Evolutionary conservation across 805 yeast genomes (phyloP).

Genomic region (Danielia reshetovae): DNA sequence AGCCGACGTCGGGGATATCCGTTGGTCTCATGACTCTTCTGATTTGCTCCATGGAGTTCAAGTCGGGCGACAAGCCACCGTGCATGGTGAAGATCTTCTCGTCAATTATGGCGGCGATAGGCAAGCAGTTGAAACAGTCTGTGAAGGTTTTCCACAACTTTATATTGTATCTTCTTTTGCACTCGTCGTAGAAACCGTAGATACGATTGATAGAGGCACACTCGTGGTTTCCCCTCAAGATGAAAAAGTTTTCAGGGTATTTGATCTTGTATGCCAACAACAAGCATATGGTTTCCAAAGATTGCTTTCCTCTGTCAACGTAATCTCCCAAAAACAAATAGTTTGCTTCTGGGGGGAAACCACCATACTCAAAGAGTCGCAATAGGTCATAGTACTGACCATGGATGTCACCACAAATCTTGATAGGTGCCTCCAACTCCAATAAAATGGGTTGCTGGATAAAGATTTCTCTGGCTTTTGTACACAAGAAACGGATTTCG

Average conservation of each 20-base stretch:
- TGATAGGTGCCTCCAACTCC: constrained; percentile 94
- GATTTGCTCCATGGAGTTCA: constrained; percentile 97
- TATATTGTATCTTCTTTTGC: constrained; percentile 96
- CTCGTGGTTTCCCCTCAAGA: constrained; percentile 96
- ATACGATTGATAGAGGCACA: constrained; percentile 97
- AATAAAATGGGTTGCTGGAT: constrained; percentile 95
- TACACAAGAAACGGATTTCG: constrained; percentile 92
- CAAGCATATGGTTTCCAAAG: constrained; percentile 91
- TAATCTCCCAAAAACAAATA: constrained; percentile 94
- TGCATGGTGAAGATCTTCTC: constrained; percentile 99
- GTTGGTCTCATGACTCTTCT: constrained; percentile 99
- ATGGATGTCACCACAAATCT: constrained; percentile 96
- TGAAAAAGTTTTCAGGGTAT: constrained; percentile 96
- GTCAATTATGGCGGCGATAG: constrained; percentile 97
- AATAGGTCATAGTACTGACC: constrained; percentile 96
- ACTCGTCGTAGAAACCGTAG: constrained; percentile 97
- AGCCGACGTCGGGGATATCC: constrained; percentile 96
- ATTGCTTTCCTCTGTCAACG: constrained; percentile 98
- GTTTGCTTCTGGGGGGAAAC: constrained; percentile 98
- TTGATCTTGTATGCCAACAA: constrained; percentile 94
- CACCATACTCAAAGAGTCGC: constrained; percentile 96
- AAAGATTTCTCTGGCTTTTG: constrained; percentile 96
- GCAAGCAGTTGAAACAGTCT: constrained; percentile 97
- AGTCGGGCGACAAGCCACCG: constrained; percentile 96
- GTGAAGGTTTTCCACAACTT: constrained; percentile 98